A percentile compares a stretch with the other conserved stretches of the same genome.
Evolutionary conservation across 192 early-diverging fungal genomes (phyloP).

Genomic region (Coemansia sp.): DNA sequence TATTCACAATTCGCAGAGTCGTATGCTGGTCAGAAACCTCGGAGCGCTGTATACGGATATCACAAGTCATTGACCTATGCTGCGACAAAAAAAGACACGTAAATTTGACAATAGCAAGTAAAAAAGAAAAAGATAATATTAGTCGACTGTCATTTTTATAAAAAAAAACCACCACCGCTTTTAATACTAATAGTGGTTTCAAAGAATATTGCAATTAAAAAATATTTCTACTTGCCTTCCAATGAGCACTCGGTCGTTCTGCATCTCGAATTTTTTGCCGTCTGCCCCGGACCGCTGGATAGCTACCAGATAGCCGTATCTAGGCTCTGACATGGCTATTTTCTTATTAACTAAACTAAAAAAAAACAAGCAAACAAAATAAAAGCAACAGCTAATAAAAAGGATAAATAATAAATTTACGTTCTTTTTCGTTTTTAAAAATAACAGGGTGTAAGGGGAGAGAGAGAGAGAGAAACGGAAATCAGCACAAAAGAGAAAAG

Average conservation of each 20-base stretch:
- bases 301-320: conserved; percentile 37
- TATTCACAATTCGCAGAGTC: conserved; percentile 15
- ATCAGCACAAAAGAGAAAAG: not conserved
- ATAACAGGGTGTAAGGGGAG: no score
- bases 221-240: conserved; percentile 20
- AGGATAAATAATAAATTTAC: not conserved
- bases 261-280: conserved; percentile 46
- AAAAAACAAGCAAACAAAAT: not conserved
- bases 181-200: not conserved
- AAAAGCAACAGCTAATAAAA: not conserved
- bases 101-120: not conserved
- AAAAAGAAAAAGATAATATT: not conserved
- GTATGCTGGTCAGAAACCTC: conserved; percentile 51
- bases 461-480: not conserved
- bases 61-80: conserved; percentile 40
- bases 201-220: no score
- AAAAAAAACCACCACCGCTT: not conserved
- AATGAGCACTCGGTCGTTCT: conserved; percentile 34
- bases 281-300: conserved; percentile 42
- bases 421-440: no score
- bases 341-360: not conserved
- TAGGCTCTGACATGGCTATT: conserved; percentile 9
- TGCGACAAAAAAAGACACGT: not conserved
- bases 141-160: no score
- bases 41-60: conserved; percentile 42